These are phyloP conservation scores for Protea cynaroides DNA, from an alignment of 164 flowering plant species.

Conservation along the genomic window DNA sequence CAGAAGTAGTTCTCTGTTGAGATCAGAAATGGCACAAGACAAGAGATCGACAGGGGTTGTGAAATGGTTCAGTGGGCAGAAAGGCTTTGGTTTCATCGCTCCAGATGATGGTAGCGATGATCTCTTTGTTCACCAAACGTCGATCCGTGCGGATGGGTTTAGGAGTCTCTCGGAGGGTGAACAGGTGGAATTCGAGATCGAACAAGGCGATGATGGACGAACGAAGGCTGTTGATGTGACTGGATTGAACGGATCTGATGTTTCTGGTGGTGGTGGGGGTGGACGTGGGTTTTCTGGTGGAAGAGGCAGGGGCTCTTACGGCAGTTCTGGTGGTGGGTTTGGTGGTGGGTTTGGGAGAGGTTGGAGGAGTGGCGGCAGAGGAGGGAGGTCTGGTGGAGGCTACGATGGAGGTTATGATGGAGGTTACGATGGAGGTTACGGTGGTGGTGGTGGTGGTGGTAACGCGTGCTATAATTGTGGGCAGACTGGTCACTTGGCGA, in stretches of 20 bases:
- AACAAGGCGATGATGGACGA: conserved; percentile 34
- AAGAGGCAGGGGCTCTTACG: background rate
- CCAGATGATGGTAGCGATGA: background rate
- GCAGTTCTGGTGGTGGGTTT: conserved; percentile 1
- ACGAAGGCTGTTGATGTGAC: conserved; percentile 40
- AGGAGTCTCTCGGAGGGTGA: conserved; percentile 45
- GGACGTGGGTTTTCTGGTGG: conserved; percentile 13
- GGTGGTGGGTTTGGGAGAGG: conserved; percentile 13
- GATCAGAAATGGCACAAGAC: background rate
- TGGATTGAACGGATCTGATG: conserved; percentile 13
- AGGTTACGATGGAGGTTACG: background rate
- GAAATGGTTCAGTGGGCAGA: background rate
- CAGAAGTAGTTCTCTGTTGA: background rate
- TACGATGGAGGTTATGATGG: conserved; percentile 4
- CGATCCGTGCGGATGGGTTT: conserved; percentile 44
- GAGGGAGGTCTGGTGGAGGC: conserved; percentile 13
- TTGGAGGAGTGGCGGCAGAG: conserved; percentile 6
- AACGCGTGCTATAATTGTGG: conserved; percentile 21
- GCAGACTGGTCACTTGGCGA: conserved; percentile 25
- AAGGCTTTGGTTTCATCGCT: background rate
- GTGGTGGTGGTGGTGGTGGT: conserved; percentile 3
- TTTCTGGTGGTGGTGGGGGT: conserved; percentile 16
- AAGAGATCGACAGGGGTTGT: background rate
- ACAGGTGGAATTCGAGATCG: conserved; percentile 39
- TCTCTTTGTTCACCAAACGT: conserved; percentile 39